Conservation (phyloP, 148 eudicot species). For the Bassia scoparia region DNA sequence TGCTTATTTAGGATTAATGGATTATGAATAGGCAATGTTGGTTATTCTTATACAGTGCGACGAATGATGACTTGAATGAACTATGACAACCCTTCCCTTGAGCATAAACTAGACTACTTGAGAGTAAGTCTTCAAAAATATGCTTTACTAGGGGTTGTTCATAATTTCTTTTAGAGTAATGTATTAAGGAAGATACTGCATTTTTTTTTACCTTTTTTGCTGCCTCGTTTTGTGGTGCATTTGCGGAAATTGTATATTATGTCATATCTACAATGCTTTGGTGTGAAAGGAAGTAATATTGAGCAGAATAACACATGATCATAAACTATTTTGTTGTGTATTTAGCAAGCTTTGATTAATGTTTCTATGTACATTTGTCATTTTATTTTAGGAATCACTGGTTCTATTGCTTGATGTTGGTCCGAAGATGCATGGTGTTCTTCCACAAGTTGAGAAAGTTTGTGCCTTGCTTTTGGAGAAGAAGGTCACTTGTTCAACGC, state of each 20-base stretch:
- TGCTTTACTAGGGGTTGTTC: background rate
- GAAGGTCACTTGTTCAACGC: constrained; percentile 52
- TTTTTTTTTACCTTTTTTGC: background rate
- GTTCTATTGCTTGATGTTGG: constrained; percentile 87
- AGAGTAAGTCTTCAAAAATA: background rate
- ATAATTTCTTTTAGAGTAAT: background rate
- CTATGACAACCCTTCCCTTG: background rate
- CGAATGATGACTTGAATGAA: background rate
- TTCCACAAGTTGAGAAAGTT: constrained; percentile 77
- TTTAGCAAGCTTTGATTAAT: background rate
- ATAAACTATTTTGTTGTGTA: background rate
- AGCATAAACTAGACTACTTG: background rate
- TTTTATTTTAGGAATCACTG: constrained; percentile 56
- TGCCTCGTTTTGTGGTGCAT: background rate
- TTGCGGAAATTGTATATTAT: background rate
- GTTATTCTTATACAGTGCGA: background rate
- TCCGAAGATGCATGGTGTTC: constrained; percentile 72
- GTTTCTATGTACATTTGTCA: constrained; percentile 1
- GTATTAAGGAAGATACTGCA: background rate
- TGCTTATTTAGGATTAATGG: too few species aligned
- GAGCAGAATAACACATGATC: background rate
- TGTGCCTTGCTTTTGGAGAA: constrained; percentile 79
- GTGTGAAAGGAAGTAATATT: background rate
- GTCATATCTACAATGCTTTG: background rate
- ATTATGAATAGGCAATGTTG: background rate